Percentiles rank a stretch among this genome's conserved stretches.
Conservation (phyloP, 2,329 filamentous ascomycete species). For the Fusarium abutilonis region DNA sequence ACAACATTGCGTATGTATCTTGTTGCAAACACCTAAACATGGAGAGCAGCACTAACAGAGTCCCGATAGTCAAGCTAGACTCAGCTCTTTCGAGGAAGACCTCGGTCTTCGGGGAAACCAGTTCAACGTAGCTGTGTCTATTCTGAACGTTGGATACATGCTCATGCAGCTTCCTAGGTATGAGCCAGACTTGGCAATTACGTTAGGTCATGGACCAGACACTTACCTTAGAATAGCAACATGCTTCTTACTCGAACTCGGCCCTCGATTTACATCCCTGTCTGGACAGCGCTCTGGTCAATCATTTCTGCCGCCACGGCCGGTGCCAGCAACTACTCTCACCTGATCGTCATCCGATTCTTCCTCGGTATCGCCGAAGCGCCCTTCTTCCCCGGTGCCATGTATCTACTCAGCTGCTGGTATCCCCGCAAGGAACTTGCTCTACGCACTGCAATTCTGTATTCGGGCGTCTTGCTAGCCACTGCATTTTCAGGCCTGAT, state of each 20-base stretch:
- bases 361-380: slow-evolving; percentile 41
- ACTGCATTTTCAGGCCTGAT: slow-evolving; percentile 40
- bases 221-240: background rate
- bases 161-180: slow-evolving; percentile 19
- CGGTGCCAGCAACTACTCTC: slow-evolving; percentile 17
- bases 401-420: slow-evolving; percentile 27
- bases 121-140: slow-evolving; percentile 42
- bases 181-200: too few relatives aligned
- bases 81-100: slow-evolving; percentile 40
- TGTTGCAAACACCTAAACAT: background rate
- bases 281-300: slow-evolving; percentile 38
- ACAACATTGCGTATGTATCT: slow-evolving; percentile 37
- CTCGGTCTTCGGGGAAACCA: slow-evolving; percentile 39
- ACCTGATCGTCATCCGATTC: slow-evolving; percentile 31
- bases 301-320: slow-evolving; percentile 36
- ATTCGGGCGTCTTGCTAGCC: slow-evolving; percentile 40
- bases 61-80: slow-evolving; percentile 36
- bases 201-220: too few relatives aligned
- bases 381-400: slow-evolving; percentile 31
- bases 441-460: slow-evolving; percentile 39
- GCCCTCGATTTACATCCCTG: slow-evolving; percentile 31
- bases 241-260: slow-evolving; percentile 32
- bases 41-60: background rate
- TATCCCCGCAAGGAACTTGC: slow-evolving; percentile 44
- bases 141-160: slow-evolving; percentile 42